Evolutionary conservation across 2,329 filamentous ascomycete species (phyloP), one percentile per base, ranked within the genome.

Genomic region (Bretziella fagacearum): DNA sequence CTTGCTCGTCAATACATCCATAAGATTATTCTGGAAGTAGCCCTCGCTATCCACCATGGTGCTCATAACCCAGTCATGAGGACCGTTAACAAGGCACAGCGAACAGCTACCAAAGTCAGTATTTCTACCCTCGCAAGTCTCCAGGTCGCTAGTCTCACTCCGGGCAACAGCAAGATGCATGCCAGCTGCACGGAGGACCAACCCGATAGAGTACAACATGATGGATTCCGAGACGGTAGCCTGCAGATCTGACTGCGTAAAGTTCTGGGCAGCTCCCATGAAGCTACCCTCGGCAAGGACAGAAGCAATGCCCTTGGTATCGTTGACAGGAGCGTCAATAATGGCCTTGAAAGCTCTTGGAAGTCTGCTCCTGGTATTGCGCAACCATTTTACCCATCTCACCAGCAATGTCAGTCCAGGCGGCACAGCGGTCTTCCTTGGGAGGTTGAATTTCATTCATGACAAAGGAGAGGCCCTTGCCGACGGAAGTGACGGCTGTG

Each of bases 201-300:
- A 44, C 7, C 46, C 52, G 25, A 46, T 41, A 3, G 48, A 30
- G 32, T 44, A 49, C 3, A 45, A 33, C 18, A 46, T 29, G 26
- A 53, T 32, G 27, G 42, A 49, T 11, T 30, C 26, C 2, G 27
- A 22, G 13, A 51, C 20, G 4, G 30, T 18, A 15, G 35, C 30
- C 30, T 52, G 48, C 11, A 53, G 43, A 17, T 53, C 51, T 25
- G 32, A 22, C 27, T 53, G 51, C 6, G 49, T 52, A 15, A 52
- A 29, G 46, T 53, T 52, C n/a, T 44, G 47, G 13, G 37, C 25
- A 3, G 40, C 33, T 6, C 52, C 50, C 36, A 53, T 48, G 43
- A 53, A 53, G n/a, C 27, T 15, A n/a, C 52, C 52, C 2, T 44
- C 48, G 4, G 17, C 10, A 3, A 53, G 30, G 20, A 51, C 27